Evolutionary conservation across 2,329 filamentous ascomycete species (phyloP), one percentile per base, ranked within the genome.

Genomic region (Alternaria viburni): DNA sequence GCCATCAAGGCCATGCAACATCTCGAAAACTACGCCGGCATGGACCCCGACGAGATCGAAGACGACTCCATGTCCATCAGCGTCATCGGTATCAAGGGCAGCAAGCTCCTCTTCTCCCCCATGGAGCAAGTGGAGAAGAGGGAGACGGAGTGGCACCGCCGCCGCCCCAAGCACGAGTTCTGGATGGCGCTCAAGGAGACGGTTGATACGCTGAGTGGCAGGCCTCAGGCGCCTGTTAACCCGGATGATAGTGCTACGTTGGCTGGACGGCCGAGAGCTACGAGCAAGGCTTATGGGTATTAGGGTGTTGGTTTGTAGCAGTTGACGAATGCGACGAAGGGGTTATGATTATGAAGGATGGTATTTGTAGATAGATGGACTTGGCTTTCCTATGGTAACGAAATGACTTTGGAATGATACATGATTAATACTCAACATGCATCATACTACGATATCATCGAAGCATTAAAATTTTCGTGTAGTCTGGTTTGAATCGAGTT

Each of bases 1-100:
- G 93, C 94, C 10, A 96, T 98, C 81, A 95, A 94, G 83, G 97
- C 93, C 78, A 91, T 98, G 77, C 90, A 97, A 83, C 93, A 97
- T 77, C 85, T 99, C 5, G 96, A 99, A 82, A 81, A 82, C 21
- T 97, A 90, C 74, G 89, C 89, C 7, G 89, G 76, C 28, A 88
- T 88, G 71, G 85, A 86, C 36, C 86, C 87, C 64, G 83, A 88
- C 43, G 88, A 90, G 65, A 91, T 97, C 66, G 88, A 89, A 65
- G 86, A 87, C 26, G 92, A 97, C 75, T 87, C 90, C 5, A 83
- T 90, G 79, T 93, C 90, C 57, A 86, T 90, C 3, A 85, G 89
- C 0, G 93, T 99, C 43, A 98, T 99, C 74, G 96, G 96, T 25
- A 95, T 99, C 78, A 90, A 93, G 81, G 94, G 94, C 21, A 93